Conservation (phyloP, 306 rosid genomes). For the Prunus armeniaca region DNA sequence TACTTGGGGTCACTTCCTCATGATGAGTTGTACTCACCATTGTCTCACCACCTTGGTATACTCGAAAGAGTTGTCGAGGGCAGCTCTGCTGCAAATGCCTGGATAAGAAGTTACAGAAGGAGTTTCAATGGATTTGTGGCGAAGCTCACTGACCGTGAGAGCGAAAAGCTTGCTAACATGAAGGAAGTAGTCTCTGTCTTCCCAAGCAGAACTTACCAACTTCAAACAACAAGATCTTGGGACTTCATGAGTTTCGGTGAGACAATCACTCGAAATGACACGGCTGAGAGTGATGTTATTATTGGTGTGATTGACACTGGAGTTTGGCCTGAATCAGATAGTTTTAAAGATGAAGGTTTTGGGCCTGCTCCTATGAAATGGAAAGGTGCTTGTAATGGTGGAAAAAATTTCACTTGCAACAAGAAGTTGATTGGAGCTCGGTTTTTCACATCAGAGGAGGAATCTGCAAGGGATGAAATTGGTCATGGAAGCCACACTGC, state of each 20-base stretch:
- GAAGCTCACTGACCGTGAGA: neutral
- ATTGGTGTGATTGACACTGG: slow-evolving; percentile 40
- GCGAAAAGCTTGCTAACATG: neutral
- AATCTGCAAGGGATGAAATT: neutral
- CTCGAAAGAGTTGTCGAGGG: neutral
- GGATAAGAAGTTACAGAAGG: slow-evolving; percentile 3
- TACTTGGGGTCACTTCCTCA: neutral
- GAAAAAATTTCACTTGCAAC: slow-evolving; percentile 36
- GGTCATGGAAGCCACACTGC: slow-evolving; percentile 5
- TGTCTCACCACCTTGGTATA: neutral
- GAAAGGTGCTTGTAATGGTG: slow-evolving; percentile 23
- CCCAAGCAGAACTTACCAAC: neutral
- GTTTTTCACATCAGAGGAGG: neutral
- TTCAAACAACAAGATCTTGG: neutral
- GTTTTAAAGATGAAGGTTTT: slow-evolving; percentile 30
- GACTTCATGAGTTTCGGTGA: slow-evolving; percentile 19
- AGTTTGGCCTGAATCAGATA: slow-evolving; percentile 43
- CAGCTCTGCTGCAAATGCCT: neutral
- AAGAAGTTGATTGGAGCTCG: slow-evolving; percentile 13
- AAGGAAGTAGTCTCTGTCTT: neutral
- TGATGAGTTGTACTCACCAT: neutral
- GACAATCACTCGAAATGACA: neutral
- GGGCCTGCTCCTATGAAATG: slow-evolving; percentile 34
- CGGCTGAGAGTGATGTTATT: slow-evolving; percentile 26
- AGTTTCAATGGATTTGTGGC: neutral